Evolutionary conservation across 257 asterid species (phyloP).

Genomic region (Solanum peruvianum): DNA sequence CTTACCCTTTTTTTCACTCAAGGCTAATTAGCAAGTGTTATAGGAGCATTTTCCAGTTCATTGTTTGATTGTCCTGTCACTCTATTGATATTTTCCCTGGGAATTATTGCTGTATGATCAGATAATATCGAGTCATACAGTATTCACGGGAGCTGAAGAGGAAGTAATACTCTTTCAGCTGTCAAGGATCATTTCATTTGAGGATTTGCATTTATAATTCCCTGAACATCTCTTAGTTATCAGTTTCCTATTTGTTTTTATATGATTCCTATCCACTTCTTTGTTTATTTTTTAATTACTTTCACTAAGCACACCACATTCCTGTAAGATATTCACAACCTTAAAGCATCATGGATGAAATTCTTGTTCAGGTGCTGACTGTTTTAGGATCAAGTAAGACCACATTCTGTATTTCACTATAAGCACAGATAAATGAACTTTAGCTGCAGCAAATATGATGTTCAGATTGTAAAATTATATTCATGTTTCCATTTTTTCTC

Average conservation of each 20-base stretch:
- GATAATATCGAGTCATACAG: background rate
- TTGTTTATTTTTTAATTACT: background rate
- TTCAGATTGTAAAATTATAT: slow-evolving; percentile 9
- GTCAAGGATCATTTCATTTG: background rate
- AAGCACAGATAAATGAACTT: background rate
- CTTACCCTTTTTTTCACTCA: background rate
- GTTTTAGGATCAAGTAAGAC: background rate
- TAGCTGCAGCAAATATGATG: background rate
- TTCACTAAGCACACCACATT: background rate
- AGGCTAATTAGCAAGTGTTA: background rate
- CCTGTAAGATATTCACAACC: background rate
- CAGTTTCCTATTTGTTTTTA: background rate
- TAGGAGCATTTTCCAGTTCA: background rate
- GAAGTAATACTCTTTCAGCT: background rate
- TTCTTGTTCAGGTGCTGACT: background rate
- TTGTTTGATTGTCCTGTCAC: background rate
- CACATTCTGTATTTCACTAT: background rate
- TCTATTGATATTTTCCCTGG: background rate
- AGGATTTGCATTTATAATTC: background rate
- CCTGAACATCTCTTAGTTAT: background rate
- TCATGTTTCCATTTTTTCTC: slow-evolving; percentile 1
- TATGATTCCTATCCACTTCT: background rate
- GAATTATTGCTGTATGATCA: background rate
- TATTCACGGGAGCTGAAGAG: background rate
- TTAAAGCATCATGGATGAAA: background rate